phyloP scores from a whole-genome alignment of 208 protist species.

The Leishmania lainsoni region DNA sequence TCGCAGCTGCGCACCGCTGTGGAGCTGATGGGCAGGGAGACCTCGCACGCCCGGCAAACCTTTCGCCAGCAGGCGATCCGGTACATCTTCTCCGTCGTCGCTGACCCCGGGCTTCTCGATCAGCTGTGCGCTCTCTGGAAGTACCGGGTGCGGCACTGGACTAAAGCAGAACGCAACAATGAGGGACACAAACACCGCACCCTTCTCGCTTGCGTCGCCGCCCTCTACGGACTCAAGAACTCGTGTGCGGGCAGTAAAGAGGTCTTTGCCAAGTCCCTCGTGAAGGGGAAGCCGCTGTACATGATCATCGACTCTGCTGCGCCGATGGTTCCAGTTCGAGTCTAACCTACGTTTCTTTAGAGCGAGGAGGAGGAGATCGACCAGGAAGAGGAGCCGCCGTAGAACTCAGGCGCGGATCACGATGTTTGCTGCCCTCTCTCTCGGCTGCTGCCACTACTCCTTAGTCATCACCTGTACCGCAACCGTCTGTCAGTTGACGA shows the following conservation, averaged over 20 bases:
- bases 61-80: conserved; percentile 64
- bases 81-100: conserved; percentile 51
- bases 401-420: not conserved
- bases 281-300: conserved; percentile 33
- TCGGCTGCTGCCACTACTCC: not conserved
- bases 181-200: conserved; percentile 16
- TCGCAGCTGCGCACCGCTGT: conserved; percentile 56
- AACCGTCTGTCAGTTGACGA: not conserved
- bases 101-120: conserved; percentile 57
- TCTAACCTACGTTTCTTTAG: conserved; percentile 9
- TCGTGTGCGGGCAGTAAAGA: conserved; percentile 34
- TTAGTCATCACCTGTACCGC: not conserved
- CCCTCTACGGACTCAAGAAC: conserved; percentile 63
- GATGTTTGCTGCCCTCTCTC: not conserved
- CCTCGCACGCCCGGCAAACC: conserved; percentile 38
- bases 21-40: conserved; percentile 30
- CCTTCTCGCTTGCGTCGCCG: conserved; percentile 43
- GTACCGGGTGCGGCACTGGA: conserved; percentile 38
- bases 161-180: conserved; percentile 37
- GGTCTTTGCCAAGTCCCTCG: conserved; percentile 40
- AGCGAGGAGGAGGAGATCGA: not conserved
- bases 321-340: conserved; percentile 41
- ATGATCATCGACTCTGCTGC: conserved; percentile 25
- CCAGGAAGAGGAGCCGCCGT: not conserved
- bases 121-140: conserved; percentile 52